Conservation (phyloP, 164 flowering plant genomes). For the Sextonia rubra region DNA sequence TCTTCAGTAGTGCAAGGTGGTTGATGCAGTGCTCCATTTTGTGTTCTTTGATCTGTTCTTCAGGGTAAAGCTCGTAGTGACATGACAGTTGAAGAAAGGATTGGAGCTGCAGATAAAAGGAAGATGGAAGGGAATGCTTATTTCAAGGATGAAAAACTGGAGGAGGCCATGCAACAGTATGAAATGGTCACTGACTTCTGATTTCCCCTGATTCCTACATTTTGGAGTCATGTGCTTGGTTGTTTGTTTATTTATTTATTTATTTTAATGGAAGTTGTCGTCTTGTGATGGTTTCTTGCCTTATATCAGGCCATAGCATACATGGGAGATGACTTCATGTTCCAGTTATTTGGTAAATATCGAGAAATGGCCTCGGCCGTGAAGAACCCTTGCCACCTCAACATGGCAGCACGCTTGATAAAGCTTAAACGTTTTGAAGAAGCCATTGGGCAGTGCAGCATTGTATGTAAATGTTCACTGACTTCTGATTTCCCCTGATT, state of each 20-base stretch:
- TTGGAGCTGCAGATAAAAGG: constrained; percentile 85
- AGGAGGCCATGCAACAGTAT: constrained; percentile 98
- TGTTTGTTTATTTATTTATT: too few species aligned
- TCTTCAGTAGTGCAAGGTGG: background rate
- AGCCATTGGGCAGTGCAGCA: constrained; percentile 82
- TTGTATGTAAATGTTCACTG: constrained; percentile 87
- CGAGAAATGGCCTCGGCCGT: constrained; percentile 94
- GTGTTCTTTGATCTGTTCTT: background rate
- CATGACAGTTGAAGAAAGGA: constrained; percentile 97
- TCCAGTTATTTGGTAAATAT: constrained; percentile 89
- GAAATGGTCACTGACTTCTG: constrained; percentile 65
- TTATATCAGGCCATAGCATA: constrained; percentile 80
- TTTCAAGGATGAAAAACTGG: constrained; percentile 86
- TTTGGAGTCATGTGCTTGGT: background rate
- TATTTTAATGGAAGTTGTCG: background rate
- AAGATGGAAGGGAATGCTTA: constrained; percentile 86
- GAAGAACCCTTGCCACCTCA: constrained; percentile 95
- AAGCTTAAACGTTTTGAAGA: constrained; percentile 86
- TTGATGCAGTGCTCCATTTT: background rate
- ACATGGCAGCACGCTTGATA: constrained; percentile 87
- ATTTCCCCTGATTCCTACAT: constrained; percentile 9
- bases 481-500: constrained; percentile 14
- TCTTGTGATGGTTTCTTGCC: background rate
- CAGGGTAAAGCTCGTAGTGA: constrained; percentile 92
- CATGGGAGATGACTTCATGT: constrained; percentile 98